Conservation (phyloP, 1,284 basidiomycete genomes). For the Microbotryum saponariae region DNA sequence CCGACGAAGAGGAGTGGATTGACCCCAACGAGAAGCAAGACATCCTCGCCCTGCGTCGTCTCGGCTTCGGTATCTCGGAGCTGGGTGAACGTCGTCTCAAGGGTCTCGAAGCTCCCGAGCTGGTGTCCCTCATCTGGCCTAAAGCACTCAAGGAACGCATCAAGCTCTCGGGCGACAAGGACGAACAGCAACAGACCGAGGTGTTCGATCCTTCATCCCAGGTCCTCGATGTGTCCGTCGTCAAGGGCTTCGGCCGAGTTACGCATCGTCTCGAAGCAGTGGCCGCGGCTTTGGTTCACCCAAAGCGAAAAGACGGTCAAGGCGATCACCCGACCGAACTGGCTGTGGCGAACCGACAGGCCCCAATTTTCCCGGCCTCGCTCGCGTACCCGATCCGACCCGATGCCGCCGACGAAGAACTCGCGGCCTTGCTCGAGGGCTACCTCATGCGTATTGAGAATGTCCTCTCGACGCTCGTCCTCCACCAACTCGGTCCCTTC, state of each 20-base stretch:
- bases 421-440: conserved; percentile 62
- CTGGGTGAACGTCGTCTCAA: conserved; percentile 90
- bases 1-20: conserved; percentile 32
- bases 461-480: conserved; percentile 54
- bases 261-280: conserved; percentile 29
- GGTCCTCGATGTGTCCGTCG: conserved; percentile 25
- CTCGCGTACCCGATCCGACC: conserved; percentile 66
- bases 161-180: conserved; percentile 41
- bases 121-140: conserved; percentile 77
- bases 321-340: conserved; percentile 35
- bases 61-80: conserved; percentile 65
- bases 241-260: conserved; percentile 25
- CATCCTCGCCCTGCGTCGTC: conserved; percentile 54
- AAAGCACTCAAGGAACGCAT: conserved; percentile 61
- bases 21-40: conserved; percentile 38
- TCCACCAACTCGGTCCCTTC: conserved; percentile 37
- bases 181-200: conserved; percentile 50
- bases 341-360: conserved; percentile 40
- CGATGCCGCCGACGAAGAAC: conserved; percentile 65
- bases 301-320: not conserved
- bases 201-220: conserved; percentile 40
- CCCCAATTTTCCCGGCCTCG: conserved; percentile 49
- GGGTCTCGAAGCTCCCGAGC: conserved; percentile 66
- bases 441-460: conserved; percentile 64
- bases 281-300: conserved; percentile 19